Conservation (phyloP, 2,329 filamentous ascomycete genomes). For the Claviceps lovelessii region DNA sequence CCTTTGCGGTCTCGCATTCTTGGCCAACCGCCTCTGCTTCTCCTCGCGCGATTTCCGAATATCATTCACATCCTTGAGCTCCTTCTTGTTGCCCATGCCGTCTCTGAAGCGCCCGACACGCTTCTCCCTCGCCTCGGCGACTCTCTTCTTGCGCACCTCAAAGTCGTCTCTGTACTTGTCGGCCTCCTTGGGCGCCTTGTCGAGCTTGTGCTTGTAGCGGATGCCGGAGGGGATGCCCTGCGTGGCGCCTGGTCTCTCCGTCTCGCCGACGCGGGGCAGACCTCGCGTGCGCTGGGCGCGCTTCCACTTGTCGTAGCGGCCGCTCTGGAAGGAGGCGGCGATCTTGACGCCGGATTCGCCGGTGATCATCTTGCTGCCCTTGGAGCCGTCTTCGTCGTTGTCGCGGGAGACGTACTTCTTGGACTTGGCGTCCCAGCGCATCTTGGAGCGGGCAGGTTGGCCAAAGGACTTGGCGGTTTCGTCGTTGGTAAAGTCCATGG, state of each 20-base stretch:
- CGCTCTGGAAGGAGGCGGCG: constrained; percentile 80
- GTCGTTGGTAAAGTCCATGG: constrained; percentile 89
- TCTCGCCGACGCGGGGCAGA: constrained; percentile 70
- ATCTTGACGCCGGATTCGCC: constrained; percentile 95
- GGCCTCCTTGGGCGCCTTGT: constrained; percentile 80
- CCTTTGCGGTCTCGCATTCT: constrained; percentile 72
- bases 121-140: constrained; percentile 76
- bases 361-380: constrained; percentile 55
- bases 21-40: constrained; percentile 62
- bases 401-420: constrained; percentile 86
- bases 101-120: constrained; percentile 60
- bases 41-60: constrained; percentile 70
- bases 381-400: constrained; percentile 89
- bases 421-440: constrained; percentile 95
- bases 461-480: constrained; percentile 69
- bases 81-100: constrained; percentile 56
- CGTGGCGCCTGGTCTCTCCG: constrained; percentile 38
- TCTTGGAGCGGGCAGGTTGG: constrained; percentile 55
- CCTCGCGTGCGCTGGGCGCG: constrained; percentile 68
- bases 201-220: constrained; percentile 72
- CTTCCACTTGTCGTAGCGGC: constrained; percentile 86
- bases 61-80: constrained; percentile 70
- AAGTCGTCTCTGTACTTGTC: constrained; percentile 90
- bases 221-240: constrained; percentile 17
- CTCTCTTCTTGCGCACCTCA: constrained; percentile 76